phyloP scores from a whole-genome alignment of 2,329 filamentous ascomycete genomes.

The Aureobasidium lini region DNA sequence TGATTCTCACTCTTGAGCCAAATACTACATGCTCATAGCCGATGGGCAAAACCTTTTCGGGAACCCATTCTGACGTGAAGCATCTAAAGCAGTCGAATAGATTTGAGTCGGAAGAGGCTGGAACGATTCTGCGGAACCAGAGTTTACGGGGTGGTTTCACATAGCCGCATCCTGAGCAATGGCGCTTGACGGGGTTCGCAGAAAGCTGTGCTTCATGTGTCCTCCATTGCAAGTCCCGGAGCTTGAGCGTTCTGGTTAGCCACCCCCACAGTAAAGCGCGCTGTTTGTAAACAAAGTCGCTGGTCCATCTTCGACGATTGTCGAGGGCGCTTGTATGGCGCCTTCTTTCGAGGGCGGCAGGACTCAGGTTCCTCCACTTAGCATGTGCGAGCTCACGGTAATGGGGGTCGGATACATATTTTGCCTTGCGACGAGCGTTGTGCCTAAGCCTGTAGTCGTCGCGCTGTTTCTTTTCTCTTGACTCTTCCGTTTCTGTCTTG shows the following conservation, averaged over 20 bases:
- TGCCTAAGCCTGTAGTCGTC: too few species aligned
- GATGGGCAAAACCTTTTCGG: background rate
- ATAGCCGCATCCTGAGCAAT: background rate
- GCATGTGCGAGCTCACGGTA: background rate
- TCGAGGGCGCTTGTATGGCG: background rate
- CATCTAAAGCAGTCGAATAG: background rate
- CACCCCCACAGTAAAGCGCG: background rate
- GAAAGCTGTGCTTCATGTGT: background rate
- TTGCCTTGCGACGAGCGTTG: background rate
- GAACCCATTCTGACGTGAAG: background rate
- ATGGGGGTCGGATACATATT: background rate
- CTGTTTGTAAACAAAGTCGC: background rate
- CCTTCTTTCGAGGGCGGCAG: background rate
- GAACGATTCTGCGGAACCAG: too few species aligned
- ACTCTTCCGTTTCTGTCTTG: too few species aligned
- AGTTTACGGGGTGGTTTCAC: background rate
- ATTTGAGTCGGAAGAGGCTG: background rate
- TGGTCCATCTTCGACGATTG: background rate
- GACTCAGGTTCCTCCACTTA: background rate
- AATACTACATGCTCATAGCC: background rate
- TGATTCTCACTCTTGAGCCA: background rate
- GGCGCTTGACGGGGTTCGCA: background rate
- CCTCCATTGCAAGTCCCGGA: background rate
- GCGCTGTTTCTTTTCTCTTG: too few species aligned
- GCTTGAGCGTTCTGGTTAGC: background rate